These are phyloP conservation scores for Stephanocyclus meneghinianus DNA, from an alignment of 352 stramenopile species.

Conservation along the genomic window DNA sequence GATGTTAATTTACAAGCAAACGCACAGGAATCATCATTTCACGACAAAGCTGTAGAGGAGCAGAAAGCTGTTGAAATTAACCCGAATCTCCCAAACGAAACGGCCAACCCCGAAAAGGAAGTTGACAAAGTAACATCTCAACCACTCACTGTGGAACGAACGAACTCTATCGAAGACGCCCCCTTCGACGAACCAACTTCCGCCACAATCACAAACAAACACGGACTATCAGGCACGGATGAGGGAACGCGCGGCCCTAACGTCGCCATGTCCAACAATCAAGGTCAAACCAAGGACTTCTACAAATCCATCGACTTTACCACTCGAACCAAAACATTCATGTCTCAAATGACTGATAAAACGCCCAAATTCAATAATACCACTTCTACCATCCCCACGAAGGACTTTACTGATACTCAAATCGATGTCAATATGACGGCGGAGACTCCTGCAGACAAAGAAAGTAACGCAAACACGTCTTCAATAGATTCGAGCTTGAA, in stretches of 20 bases:
- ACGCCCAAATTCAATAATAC: constrained; percentile 37
- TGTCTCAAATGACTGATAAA: constrained; percentile 38
- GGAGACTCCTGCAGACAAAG: neutral
- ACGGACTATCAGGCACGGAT: neutral
- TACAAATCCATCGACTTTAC: constrained; percentile 22
- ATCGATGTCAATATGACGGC: constrained; percentile 26
- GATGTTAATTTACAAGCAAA: too few relatives aligned
- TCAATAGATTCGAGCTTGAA: constrained; percentile 11
- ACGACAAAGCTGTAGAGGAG: neutral
- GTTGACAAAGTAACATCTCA: neutral
- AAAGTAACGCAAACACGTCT: neutral
- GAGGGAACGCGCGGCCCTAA: neutral
- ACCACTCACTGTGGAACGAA: neutral
- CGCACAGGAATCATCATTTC: too few relatives aligned
- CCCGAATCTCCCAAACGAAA: neutral
- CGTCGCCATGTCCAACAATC: constrained; percentile 3
- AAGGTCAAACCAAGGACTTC: neutral
- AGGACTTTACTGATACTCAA: constrained; percentile 25
- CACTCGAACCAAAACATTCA: constrained; percentile 33
- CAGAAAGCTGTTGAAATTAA: neutral
- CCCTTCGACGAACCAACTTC: constrained; percentile 41
- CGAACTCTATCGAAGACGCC: constrained; percentile 29
- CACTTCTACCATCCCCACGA: neutral
- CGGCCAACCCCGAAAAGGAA: neutral
- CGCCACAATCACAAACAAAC: neutral